These are phyloP conservation scores for Scenedesmus sp. DNA, from an alignment of 163 green algal genomes.

Conservation along the genomic window DNA sequence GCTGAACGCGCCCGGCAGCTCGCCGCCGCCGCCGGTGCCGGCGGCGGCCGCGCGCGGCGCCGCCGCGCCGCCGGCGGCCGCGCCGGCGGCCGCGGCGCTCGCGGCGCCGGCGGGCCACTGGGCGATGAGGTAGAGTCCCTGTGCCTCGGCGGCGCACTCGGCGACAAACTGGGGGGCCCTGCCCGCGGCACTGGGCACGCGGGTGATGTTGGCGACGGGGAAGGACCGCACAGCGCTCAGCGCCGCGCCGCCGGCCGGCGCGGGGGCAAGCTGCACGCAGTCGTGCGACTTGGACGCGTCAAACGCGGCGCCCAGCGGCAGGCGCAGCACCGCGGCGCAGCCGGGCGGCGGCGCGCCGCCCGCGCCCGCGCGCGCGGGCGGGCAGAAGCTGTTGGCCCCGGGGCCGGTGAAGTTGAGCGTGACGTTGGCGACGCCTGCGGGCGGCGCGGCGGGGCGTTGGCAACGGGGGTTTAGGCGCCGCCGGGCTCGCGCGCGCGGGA, in stretches of 20 bases:
- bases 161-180: neutral
- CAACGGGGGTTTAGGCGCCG: too few species aligned
- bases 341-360: too few species aligned
- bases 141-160: neutral
- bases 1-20: neutral
- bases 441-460: too few species aligned
- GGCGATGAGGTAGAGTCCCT: conserved; percentile 11
- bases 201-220: too few species aligned
- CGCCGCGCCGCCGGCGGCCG: neutral
- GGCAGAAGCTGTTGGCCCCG: conserved; percentile 10
- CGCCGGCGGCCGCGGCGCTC: neutral
- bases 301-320: neutral
- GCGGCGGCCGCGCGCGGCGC: neutral
- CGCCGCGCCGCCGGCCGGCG: neutral
- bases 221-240: neutral
- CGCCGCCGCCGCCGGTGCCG: neutral
- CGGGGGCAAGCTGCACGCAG: neutral
- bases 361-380: neutral
- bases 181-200: neutral
- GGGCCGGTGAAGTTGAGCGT: conserved; percentile 25
- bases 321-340: neutral
- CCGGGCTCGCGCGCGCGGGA: too few species aligned
- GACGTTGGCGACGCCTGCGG: conserved; percentile 18
- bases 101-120: neutral
- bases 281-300: neutral